Percentiles rank a stretch among this genome's conserved stretches.
phyloP scores from a whole-genome alignment of 2,329 filamentous ascomycete genomes.

The Pleurostoma richardsiae region DNA sequence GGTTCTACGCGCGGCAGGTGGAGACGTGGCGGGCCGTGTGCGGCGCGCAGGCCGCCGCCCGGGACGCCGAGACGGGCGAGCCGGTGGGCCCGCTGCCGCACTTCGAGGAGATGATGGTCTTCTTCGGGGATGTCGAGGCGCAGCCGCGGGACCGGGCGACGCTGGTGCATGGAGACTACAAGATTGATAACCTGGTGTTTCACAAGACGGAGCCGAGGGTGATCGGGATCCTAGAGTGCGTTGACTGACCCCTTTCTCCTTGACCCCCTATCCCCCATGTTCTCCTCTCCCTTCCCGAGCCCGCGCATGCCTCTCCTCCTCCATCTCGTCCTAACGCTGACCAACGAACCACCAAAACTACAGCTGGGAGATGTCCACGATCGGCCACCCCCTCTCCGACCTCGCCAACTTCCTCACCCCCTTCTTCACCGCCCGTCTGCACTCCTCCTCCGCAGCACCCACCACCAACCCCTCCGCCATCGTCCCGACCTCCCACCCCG shows the following conservation, averaged over 20 bases:
- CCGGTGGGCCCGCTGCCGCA: constrained; percentile 79
- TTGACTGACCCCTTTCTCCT: constrained; percentile 5
- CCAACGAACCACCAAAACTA: constrained; percentile 1
- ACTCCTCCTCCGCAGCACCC: constrained; percentile 12
- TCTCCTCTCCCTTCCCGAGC: background rate
- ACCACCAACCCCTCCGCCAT: constrained; percentile 17
- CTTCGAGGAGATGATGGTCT: constrained; percentile 72
- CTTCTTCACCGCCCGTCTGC: constrained; percentile 32
- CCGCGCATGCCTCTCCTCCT: background rate
- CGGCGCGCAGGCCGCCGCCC: constrained; percentile 66
- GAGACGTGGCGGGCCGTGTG: constrained; percentile 78
- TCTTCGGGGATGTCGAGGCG: constrained; percentile 64
- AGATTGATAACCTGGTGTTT: constrained; percentile 88
- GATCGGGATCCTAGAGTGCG: constrained; percentile 84
- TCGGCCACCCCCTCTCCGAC: constrained; percentile 93
- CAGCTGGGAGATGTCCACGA: constrained; percentile 95
- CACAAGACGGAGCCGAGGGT: constrained; percentile 83
- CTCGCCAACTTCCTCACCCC: constrained; percentile 70
- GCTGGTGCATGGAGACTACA: constrained; percentile 93
- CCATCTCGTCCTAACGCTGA: background rate
- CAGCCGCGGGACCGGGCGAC: constrained; percentile 75
- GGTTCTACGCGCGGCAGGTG: constrained; percentile 85
- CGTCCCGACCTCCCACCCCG: constrained; percentile 26
- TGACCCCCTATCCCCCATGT: background rate
- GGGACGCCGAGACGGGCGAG: constrained; percentile 71